Percentiles rank a stretch among this genome's conserved stretches.
Conservation (phyloP, 306 rosid species). For the Ormosia semicastrata region DNA sequence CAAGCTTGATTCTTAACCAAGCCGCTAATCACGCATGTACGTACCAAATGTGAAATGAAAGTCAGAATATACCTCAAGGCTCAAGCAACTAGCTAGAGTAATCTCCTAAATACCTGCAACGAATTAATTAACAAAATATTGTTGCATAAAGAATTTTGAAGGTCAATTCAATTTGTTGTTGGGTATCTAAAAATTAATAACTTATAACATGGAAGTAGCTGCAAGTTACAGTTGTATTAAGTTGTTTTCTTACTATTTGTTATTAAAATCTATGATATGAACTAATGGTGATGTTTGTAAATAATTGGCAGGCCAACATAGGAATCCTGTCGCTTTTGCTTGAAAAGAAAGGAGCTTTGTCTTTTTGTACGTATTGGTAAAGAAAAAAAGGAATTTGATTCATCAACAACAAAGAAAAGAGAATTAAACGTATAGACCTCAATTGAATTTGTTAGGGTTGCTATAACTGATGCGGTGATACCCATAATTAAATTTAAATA, state of each 20-base stretch:
- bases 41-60: neutral
- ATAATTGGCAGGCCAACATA: slow-evolving; percentile 24
- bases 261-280: neutral
- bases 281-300: slow-evolving; percentile 11
- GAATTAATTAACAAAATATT: neutral
- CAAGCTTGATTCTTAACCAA: neutral
- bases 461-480: neutral
- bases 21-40: neutral
- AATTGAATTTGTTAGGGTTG: neutral
- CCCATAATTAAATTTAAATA: neutral
- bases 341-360: neutral
- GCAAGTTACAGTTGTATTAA: slow-evolving; percentile 22
- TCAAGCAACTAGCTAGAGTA: neutral
- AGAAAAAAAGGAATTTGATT: neutral
- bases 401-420: neutral
- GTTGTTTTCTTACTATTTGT: neutral
- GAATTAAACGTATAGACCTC: neutral
- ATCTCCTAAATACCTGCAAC: neutral
- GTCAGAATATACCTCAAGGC: neutral
- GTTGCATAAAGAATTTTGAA: neutral
- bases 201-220: slow-evolving; percentile 4
- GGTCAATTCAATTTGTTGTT: slow-evolving; percentile 12
- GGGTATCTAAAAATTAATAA: neutral
- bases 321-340: slow-evolving; percentile 23
- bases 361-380: neutral